Evolutionary conservation across 495 filamentous ascomycete genomes (phyloP).

Genomic region (Oleoguttula mirabilis): DNA sequence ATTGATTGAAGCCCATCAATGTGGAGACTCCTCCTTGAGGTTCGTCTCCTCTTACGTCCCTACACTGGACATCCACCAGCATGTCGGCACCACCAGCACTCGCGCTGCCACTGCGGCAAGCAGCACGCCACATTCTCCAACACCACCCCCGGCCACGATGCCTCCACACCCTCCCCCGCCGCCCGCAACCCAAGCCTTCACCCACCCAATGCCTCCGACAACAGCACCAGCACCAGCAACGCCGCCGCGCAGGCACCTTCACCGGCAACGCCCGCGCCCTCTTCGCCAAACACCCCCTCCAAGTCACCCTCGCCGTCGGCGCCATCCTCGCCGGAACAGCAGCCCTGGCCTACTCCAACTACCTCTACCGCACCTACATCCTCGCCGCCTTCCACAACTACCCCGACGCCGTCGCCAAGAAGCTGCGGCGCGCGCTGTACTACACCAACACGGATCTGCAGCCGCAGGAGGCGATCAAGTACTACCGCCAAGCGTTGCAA

Average conservation of each 20-base stretch:
- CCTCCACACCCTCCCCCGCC: conserved; percentile 4
- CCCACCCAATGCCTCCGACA: conserved; percentile 2
- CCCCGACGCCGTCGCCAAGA: conserved; percentile 64
- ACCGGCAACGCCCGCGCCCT: conserved; percentile 6
- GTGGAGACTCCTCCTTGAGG: no score
- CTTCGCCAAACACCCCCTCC: conserved; percentile 11
- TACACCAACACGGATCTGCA: conserved; percentile 65
- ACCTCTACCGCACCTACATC: conserved; percentile 55
- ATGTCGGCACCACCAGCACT: conserved; percentile 5
- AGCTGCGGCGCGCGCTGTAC: conserved; percentile 75
- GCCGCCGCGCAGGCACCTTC: conserved; percentile 3
- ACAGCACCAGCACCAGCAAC: conserved; percentile 1
- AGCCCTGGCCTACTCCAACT: conserved; percentile 43
- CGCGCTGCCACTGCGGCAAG: conserved; percentile 1
- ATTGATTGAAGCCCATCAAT: no score
- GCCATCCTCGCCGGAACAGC: conserved; percentile 38
- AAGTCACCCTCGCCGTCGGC: conserved; percentile 10
- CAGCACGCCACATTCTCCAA: not conserved
- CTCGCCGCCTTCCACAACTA: conserved; percentile 58
- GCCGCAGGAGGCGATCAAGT: conserved; percentile 60
- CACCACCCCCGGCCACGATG: not conserved
- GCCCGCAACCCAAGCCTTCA: not conserved
- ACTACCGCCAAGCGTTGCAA: conserved; percentile 65
- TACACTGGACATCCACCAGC: no score
- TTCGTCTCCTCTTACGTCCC: no score